A percentile compares a stretch with the other conserved stretches of the same genome.
Conservation (phyloP, 2,329 filamentous ascomycete genomes). For the Cercospora zeina region DNA sequence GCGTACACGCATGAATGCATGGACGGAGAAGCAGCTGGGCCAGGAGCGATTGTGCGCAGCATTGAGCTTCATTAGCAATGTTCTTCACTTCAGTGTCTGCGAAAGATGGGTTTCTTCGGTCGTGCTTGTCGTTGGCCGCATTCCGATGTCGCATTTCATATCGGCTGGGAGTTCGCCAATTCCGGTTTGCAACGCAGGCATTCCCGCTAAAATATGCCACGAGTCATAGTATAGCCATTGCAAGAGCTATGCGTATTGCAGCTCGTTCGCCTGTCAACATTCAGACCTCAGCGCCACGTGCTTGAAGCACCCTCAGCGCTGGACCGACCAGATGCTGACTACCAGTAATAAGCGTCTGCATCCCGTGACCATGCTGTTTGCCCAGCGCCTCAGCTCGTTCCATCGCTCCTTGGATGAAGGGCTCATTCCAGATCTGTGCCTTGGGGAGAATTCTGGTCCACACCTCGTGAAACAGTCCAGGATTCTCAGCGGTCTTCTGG, state of each 20-base stretch:
- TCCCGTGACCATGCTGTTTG: background rate
- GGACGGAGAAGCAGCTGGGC: constrained; percentile 14
- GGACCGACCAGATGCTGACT: constrained; percentile 29
- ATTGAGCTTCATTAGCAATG: background rate
- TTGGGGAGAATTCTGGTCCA: constrained; percentile 9
- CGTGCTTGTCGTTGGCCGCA: too few species aligned
- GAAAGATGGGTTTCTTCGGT: too few species aligned
- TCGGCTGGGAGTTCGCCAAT: too few species aligned
- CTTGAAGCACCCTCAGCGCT: constrained; percentile 12
- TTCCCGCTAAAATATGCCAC: too few species aligned
- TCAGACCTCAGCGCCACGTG: background rate
- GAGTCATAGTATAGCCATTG: background rate
- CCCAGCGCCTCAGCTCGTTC: constrained; percentile 12
- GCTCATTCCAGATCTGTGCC: constrained; percentile 21
- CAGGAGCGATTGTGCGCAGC: background rate
- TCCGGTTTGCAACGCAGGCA: too few species aligned
- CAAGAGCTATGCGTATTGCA: background rate
- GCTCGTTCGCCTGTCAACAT: background rate
- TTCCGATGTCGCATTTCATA: too few species aligned
- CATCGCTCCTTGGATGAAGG: constrained; percentile 25
- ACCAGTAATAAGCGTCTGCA: constrained; percentile 26
- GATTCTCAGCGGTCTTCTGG: background rate
- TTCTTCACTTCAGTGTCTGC: too few species aligned
- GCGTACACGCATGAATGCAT: constrained; percentile 19
- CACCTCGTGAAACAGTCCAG: constrained; percentile 15